Percentiles rank a stretch among this genome's conserved stretches.
Conservation (phyloP, 2,329 filamentous ascomycete genomes). For the Beauveria rudraprayagi region DNA sequence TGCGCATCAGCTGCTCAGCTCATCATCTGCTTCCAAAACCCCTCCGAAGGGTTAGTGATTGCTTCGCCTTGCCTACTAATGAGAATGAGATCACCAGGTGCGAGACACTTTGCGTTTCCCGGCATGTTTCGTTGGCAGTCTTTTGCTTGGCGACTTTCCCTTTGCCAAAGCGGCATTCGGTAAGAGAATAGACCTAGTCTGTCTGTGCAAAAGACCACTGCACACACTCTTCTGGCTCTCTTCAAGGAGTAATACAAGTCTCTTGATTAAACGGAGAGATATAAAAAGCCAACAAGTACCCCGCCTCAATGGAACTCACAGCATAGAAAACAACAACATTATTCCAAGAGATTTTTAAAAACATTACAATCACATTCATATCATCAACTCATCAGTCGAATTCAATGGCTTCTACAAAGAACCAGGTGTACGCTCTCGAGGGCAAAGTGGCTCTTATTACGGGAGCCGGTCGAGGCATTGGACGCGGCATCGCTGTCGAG, state of each 20-base stretch:
- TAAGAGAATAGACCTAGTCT: neutral
- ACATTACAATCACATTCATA: neutral
- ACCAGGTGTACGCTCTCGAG: neutral
- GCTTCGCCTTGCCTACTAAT: neutral
- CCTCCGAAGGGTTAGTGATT: neutral
- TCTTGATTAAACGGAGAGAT: neutral
- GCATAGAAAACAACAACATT: neutral
- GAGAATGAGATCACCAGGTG: neutral
- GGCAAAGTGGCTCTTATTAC: constrained; percentile 55
- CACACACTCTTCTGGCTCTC: neutral
- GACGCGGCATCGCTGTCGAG: constrained; percentile 57
- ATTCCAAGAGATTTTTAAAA: neutral
- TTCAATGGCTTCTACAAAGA: neutral
- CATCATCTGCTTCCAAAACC: neutral
- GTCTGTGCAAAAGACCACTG: neutral
- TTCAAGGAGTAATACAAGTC: neutral
- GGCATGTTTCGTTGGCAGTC: neutral
- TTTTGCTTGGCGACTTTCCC: neutral
- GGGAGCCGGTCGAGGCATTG: constrained; percentile 58
- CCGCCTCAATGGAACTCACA: neutral
- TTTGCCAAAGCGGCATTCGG: neutral
- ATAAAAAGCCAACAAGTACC: neutral
- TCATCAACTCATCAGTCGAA: neutral
- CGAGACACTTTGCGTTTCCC: neutral
- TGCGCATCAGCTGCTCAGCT: neutral